Evolutionary conservation across 2,329 filamentous ascomycete species (phyloP).

Genomic region (Paecilomyces sp.): DNA sequence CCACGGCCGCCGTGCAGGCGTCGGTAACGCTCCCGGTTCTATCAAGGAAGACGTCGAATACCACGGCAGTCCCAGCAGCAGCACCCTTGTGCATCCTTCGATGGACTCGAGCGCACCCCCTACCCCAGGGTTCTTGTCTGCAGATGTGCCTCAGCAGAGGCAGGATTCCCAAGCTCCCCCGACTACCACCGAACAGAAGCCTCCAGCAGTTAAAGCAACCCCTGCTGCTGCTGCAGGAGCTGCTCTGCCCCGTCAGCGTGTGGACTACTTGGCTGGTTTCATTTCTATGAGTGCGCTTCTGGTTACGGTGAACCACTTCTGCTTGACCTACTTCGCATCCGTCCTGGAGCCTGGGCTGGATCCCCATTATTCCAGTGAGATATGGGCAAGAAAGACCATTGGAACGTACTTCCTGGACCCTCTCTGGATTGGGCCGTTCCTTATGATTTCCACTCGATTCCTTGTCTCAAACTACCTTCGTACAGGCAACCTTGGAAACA

Average conservation of each 20-base stretch:
- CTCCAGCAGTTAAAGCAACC: not conserved
- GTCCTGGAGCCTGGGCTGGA: constrained; percentile 29
- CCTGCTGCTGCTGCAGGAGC: not conserved
- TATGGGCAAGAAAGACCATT: constrained; percentile 35
- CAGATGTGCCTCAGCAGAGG: not conserved
- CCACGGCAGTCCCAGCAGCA: not conserved
- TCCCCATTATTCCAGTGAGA: constrained; percentile 34
- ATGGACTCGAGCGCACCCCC: not conserved
- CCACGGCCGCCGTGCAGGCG: not conserved
- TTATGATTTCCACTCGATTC: constrained; percentile 43
- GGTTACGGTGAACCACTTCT: constrained; percentile 41
- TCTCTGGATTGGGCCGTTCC: constrained; percentile 44
- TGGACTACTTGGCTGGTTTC: constrained; percentile 42
- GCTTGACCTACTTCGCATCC: constrained; percentile 37
- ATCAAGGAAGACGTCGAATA: not conserved
- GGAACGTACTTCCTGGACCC: constrained; percentile 39
- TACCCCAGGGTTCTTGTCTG: not conserved
- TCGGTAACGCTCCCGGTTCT: not conserved
- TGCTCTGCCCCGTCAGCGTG: constrained; percentile 11
- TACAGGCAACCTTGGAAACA: constrained; percentile 34
- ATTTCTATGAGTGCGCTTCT: constrained; percentile 38
- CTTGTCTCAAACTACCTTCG: constrained; percentile 35
- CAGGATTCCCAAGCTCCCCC: not conserved
- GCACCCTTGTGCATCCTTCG: not conserved
- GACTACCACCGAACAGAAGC: not conserved